Evolutionary conservation across 352 stramenopile genomes (phyloP), one percentile per base, ranked within the genome.

Genomic region (Phytophthora capsici): DNA sequence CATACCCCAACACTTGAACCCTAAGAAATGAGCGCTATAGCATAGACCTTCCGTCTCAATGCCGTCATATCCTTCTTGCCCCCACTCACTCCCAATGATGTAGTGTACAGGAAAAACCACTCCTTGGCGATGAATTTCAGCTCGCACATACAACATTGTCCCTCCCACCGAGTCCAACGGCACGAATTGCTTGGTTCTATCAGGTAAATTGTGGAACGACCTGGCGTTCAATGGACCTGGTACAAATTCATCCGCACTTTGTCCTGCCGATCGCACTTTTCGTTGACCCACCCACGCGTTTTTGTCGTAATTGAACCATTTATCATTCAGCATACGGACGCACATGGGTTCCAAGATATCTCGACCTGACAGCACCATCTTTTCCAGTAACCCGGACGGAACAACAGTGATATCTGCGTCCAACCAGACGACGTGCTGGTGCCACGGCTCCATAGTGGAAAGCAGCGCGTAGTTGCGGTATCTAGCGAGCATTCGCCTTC

Each of bases 21-120:
- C 78, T 0, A 86, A 36, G 22, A 84, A 78, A 44, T 75, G 69
- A 12, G 75, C 78, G 8, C 26, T 57, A 49, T 80, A 83, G 34
- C 73, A 88, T 14, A 88, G 23, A 8, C 75, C 78, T 59, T 83
- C 67, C 5, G 70, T 82, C 51, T 88, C 78, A n/a, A 85, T 80
- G 13, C 67, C 78, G 46, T 83, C 78, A 57, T 76, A 80, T 0
- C 78, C 73, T 64, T 84, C 76, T 9, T 37, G 26, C n/a, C 64
- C 60, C 67, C 75, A 82, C 26, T 77, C 57, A 26, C 51, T 77
- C 26, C 73, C 71, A 16, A 82, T 81, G 9, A 80, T 28, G 30
- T 81, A 75, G 48, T 82, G 56, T n/a, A 60, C 36, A 22, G 73
- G 48, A 38, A 88, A 88, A 2, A 78, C 2, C 14, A 85, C 63